Evolutionary conservation across 1,139 yeast genomes (phyloP).

Genomic region (Geotrichum klebahnii): DNA sequence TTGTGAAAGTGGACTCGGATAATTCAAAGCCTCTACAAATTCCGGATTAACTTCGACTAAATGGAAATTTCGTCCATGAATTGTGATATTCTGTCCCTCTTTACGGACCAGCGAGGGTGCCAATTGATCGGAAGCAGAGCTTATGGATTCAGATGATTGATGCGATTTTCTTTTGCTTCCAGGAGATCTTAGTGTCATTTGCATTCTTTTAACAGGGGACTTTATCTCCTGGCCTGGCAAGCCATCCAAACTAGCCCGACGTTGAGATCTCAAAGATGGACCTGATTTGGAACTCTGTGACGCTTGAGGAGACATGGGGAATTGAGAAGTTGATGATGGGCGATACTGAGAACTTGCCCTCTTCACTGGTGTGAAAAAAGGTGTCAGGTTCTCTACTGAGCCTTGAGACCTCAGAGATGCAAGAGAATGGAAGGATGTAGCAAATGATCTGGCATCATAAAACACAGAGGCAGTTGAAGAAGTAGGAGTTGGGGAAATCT

Average conservation of each 20-base stretch:
- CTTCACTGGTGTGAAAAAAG: not conserved
- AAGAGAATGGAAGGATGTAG: not conserved
- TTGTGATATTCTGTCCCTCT: conserved; percentile 32
- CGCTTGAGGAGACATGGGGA: not conserved
- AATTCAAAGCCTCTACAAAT: conserved; percentile 22
- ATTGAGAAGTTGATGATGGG: not conserved
- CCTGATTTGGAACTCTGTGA: not conserved
- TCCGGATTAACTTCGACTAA: conserved; percentile 38
- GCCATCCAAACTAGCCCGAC: no score
- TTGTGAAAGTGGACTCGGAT: not conserved
- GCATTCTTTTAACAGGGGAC: not conserved
- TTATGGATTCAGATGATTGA: not conserved
- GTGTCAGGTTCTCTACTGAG: not conserved
- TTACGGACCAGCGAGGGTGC: conserved; percentile 33
- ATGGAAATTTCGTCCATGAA: conserved; percentile 36
- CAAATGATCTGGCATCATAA: not conserved
- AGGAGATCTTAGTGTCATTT: not conserved
- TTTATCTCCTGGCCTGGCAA: not conserved
- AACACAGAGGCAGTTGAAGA: conserved; percentile 1
- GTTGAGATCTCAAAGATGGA: not conserved
- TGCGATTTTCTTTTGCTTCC: conserved; percentile 1
- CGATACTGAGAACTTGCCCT: not conserved
- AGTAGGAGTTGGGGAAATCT: not conserved
- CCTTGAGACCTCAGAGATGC: no score
- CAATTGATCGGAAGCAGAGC: conserved; percentile 23